Conservation (phyloP, 306 rosid genomes). For the Ceratonia siliqua region DNA sequence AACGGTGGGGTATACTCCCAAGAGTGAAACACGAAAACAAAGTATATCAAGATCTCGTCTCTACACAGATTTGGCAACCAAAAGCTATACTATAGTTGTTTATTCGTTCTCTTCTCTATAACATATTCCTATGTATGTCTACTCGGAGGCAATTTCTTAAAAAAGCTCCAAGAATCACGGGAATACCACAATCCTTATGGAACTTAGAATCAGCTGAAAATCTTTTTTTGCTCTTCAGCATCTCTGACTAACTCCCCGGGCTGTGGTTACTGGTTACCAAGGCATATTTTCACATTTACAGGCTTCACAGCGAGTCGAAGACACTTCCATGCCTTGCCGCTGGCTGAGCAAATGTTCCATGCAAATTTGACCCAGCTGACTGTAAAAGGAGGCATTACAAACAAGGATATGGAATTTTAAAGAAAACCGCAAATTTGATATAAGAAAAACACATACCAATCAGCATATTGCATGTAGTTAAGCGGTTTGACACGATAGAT, state of each 20-base stretch:
- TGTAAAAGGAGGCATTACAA: not conserved
- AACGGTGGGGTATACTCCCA: too few relatives aligned
- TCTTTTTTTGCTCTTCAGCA: not conserved
- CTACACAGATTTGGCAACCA: not conserved
- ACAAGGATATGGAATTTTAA: not conserved
- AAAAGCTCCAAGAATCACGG: not conserved
- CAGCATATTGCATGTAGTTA: conserved; percentile 31
- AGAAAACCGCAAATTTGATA: not conserved
- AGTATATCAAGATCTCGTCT: too few relatives aligned
- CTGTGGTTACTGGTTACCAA: conserved; percentile 22
- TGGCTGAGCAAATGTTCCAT: conserved; percentile 13
- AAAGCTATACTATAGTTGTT: not conserved
- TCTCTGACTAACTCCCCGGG: not conserved
- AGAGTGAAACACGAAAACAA: too few relatives aligned
- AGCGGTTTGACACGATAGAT: conserved; percentile 49
- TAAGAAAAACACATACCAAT: conserved; percentile 26
- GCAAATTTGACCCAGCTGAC: not conserved
- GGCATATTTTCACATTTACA: not conserved
- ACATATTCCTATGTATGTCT: not conserved
- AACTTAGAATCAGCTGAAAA: not conserved
- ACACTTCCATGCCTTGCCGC: not conserved
- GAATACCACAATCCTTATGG: not conserved
- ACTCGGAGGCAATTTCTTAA: not conserved
- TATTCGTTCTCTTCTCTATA: too few relatives aligned
- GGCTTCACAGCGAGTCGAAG: conserved; percentile 11